Conservation (phyloP, 495 filamentous ascomycete species). For the Bacidia rubella region DNA sequence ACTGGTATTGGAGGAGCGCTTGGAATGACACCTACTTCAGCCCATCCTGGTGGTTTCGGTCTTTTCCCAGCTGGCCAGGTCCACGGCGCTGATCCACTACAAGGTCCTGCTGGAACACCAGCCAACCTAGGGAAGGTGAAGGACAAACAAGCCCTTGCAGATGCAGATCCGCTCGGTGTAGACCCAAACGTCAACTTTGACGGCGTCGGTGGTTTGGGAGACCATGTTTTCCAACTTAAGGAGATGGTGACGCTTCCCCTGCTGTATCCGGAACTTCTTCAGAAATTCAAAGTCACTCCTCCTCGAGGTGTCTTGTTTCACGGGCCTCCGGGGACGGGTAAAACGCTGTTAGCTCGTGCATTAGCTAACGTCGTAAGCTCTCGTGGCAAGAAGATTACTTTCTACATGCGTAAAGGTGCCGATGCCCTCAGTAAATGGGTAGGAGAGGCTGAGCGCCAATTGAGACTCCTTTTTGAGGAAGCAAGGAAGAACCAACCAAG, state of each 20-base stretch:
- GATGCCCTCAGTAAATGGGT: constrained; percentile 98
- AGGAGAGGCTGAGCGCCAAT: constrained; percentile 89
- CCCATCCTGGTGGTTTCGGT: constrained; percentile 36
- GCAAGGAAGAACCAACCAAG: constrained; percentile 88
- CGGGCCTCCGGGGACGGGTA: constrained; percentile 93
- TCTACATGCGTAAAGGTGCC: constrained; percentile 98
- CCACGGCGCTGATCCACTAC: constrained; percentile 50
- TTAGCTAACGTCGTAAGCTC: constrained; percentile 69
- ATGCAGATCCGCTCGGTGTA: constrained; percentile 87
- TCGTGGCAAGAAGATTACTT: constrained; percentile 84
- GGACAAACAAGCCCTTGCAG: constrained; percentile 65
- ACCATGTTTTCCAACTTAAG: constrained; percentile 89
- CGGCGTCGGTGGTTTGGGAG: constrained; percentile 77
- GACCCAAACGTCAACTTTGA: constrained; percentile 85
- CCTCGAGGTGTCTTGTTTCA: constrained; percentile 93
- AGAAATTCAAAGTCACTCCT: constrained; percentile 78
- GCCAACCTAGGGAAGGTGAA: constrained; percentile 83
- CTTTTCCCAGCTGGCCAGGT: constrained; percentile 42
- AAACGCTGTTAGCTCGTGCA: constrained; percentile 85
- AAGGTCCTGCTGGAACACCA: constrained; percentile 47
- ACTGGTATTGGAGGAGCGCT: constrained; percentile 39
- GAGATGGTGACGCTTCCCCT: constrained; percentile 94
- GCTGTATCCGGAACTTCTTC: constrained; percentile 90
- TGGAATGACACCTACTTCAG: constrained; percentile 65
- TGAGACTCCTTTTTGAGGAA: constrained; percentile 88